Percentiles rank a stretch among this genome's conserved stretches.
phyloP scores from a whole-genome alignment of 2,329 filamentous ascomycete species.

The Verticillium zaregamsianum region DNA sequence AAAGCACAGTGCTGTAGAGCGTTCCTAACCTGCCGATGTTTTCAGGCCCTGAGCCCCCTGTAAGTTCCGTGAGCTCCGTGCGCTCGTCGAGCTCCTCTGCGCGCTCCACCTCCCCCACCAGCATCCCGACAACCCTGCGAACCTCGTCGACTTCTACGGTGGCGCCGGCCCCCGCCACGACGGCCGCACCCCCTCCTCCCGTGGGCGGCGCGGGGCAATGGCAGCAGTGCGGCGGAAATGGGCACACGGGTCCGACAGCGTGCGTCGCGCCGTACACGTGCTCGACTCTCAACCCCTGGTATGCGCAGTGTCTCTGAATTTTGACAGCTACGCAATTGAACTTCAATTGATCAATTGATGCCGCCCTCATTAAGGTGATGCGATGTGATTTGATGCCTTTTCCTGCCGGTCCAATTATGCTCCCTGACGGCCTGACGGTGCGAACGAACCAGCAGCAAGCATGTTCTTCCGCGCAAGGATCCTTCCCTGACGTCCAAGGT shows the following conservation, averaged over 20 bases:
- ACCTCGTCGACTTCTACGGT: neutral
- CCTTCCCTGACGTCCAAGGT: no score
- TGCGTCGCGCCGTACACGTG: conserved; percentile 39
- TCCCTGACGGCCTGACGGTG: no score
- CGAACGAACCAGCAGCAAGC: no score
- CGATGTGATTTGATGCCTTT: neutral
- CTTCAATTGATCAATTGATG: neutral
- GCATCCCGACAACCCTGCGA: neutral
- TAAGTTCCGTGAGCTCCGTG: neutral
- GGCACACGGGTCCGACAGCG: conserved; percentile 17
- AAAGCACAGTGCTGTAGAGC: neutral
- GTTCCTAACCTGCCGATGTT: neutral
- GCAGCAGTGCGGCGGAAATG: conserved; percentile 1
- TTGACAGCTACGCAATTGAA: neutral
- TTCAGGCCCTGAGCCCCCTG: neutral
- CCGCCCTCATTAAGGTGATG: no score
- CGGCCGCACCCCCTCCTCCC: conserved; percentile 4
- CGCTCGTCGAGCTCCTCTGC: neutral
- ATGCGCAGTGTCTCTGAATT: conserved; percentile 35
- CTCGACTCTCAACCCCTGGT: conserved; percentile 33
- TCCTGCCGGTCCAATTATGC: no score
- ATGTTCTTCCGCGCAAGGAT: no score
- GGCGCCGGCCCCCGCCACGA: neutral
- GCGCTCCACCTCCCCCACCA: neutral
- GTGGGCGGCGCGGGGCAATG: conserved; percentile 20